phyloP scores from a whole-genome alignment of 2,329 filamentous ascomycete genomes.

The Phyllachora maydis region DNA sequence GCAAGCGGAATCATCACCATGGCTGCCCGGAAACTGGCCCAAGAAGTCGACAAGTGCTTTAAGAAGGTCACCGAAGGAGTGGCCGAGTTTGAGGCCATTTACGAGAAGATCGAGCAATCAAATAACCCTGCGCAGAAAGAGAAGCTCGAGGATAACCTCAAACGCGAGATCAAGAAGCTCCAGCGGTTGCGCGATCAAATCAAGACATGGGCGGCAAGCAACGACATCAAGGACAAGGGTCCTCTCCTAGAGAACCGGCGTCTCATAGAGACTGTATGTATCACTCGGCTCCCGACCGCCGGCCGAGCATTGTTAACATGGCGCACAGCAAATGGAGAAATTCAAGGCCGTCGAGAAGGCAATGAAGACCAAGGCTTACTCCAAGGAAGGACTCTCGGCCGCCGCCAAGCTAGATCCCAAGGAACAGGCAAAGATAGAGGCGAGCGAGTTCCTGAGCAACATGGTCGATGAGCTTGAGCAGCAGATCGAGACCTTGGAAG shows the following conservation, averaged over 20 bases:
- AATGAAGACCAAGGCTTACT: slow-evolving; percentile 99
- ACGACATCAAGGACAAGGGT: slow-evolving; percentile 99
- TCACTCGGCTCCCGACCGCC: too few relatives aligned
- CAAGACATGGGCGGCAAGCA: slow-evolving; percentile 96
- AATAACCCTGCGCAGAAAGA: slow-evolving; percentile 91
- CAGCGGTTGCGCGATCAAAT: slow-evolving; percentile 95
- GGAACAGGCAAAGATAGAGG: slow-evolving; percentile 83
- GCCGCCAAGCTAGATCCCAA: slow-evolving; percentile 92
- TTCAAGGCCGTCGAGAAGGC: slow-evolving; percentile 99
- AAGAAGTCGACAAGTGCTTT: slow-evolving; percentile 99
- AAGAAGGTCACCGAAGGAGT: slow-evolving; percentile 95
- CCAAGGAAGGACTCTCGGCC: slow-evolving; percentile 86
- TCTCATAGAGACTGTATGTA: slow-evolving; percentile 87
- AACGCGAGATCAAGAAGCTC: slow-evolving; percentile 99
- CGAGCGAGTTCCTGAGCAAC: slow-evolving; percentile 63
- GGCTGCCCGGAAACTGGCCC: slow-evolving; percentile 88
- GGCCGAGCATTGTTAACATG: too few relatives aligned
- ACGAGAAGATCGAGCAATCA: slow-evolving; percentile 91
- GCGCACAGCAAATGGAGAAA: slow-evolving; percentile 77
- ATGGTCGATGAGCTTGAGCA: slow-evolving; percentile 87
- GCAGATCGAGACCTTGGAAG: slow-evolving; percentile 83
- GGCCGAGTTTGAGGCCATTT: slow-evolving; percentile 77
- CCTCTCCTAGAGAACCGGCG: slow-evolving; percentile 84
- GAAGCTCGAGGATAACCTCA: slow-evolving; percentile 93
- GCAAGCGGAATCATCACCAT: slow-evolving; percentile 33